Evolutionary conservation across 208 protist species (phyloP).

Genomic region (Crithidia mellificae): DNA sequence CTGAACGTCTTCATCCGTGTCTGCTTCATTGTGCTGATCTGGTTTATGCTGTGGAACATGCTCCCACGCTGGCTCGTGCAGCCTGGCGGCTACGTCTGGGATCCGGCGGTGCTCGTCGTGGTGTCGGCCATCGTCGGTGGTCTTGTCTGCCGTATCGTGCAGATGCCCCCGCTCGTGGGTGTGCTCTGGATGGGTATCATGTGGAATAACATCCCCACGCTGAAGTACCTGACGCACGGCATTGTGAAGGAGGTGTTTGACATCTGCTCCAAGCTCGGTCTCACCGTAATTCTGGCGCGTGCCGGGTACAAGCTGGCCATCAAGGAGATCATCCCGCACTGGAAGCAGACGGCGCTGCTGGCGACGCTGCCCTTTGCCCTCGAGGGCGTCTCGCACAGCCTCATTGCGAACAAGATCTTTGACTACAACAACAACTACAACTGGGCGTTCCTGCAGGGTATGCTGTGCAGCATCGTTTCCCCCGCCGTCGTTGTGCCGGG

Average conservation of each 20-base stretch:
- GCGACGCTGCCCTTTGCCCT: conserved; percentile 64
- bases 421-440: conserved; percentile 69
- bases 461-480: conserved; percentile 74
- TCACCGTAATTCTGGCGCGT: conserved; percentile 74
- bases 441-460: conserved; percentile 81
- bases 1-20: conserved; percentile 71
- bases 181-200: conserved; percentile 80
- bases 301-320: conserved; percentile 75
- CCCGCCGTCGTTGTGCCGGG: conserved; percentile 79
- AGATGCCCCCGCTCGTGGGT: conserved; percentile 77
- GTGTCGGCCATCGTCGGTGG: conserved; percentile 67
- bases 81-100: conserved; percentile 79
- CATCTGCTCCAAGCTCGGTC: conserved; percentile 66
- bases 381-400: conserved; percentile 64
- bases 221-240: conserved; percentile 65
- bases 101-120: conserved; percentile 63
- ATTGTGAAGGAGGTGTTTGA: conserved; percentile 55
- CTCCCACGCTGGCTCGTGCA: conserved; percentile 60
- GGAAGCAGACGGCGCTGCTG: conserved; percentile 68
- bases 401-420: conserved; percentile 76
- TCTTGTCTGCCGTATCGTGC: conserved; percentile 67
- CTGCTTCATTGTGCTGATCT: conserved; percentile 57
- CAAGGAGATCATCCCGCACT: conserved; percentile 68
- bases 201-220: conserved; percentile 78
- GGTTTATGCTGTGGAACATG: conserved; percentile 73